Evolutionary conservation across 2,329 filamentous ascomycete genomes (phyloP).

Genomic region (Mycocentrospora acerina): DNA sequence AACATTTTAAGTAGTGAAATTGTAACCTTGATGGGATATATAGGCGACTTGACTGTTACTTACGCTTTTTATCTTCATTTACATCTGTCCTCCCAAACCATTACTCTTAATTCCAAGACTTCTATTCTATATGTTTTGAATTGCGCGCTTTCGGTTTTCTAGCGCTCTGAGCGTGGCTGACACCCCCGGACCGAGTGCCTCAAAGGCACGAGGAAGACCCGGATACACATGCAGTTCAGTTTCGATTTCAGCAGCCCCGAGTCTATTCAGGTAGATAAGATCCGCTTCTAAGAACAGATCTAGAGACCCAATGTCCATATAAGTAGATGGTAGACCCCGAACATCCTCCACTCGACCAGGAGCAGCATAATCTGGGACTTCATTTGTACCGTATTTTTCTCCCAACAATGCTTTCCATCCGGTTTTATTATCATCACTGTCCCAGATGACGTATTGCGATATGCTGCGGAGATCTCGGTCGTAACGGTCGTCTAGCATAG

Average conservation of each 20-base stretch:
- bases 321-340: constrained; percentile 45
- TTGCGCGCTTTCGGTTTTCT: no score
- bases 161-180: not conserved
- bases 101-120: no score
- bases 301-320: constrained; percentile 47
- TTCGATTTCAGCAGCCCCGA: constrained; percentile 44
- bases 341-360: constrained; percentile 38
- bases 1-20: no score
- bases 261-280: constrained; percentile 43
- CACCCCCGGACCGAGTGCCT: not conserved
- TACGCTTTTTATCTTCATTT: no score
- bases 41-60: no score
- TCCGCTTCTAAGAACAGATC: constrained; percentile 50
- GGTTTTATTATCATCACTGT: constrained; percentile 13
- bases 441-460: constrained; percentile 32
- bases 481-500: constrained; percentile 52
- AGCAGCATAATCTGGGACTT: constrained; percentile 20
- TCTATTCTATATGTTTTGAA: no score
- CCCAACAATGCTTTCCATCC: constrained; percentile 20
- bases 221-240: constrained; percentile 49
- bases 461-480: constrained; percentile 12
- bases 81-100: no score
- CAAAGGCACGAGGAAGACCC: constrained; percentile 22
- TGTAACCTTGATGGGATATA: no score
- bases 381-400: not conserved